phyloP scores from a whole-genome alignment of 306 rosid species.

The Castanopsis chinensis region DNA sequence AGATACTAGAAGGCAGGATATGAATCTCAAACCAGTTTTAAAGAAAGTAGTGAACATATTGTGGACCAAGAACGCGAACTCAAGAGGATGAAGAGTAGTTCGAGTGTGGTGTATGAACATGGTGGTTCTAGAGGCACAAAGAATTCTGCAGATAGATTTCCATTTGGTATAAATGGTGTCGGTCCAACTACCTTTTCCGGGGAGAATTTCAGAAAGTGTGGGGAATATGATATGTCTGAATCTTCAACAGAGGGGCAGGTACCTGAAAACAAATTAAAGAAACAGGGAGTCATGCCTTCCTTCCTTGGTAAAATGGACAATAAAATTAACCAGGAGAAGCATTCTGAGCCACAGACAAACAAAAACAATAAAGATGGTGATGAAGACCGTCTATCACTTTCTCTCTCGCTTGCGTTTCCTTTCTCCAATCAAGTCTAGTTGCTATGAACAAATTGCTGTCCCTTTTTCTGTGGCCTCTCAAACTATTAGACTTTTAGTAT shows the following conservation, averaged over 20 bases:
- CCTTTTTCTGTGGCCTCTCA: neutral
- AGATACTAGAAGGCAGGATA: neutral
- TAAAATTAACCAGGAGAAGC: neutral
- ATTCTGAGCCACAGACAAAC: neutral
- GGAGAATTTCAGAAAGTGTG: neutral
- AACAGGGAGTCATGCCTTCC: neutral
- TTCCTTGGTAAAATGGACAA: neutral
- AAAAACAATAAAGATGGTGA: neutral
- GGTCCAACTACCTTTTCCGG: neutral
- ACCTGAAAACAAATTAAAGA: neutral
- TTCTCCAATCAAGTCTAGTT: neutral
- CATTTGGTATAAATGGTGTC: neutral
- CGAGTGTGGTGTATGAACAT: neutral
- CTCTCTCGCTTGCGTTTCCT: conserved; percentile 7
- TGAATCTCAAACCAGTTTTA: neutral
- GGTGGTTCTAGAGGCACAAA: too few species aligned
- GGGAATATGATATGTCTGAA: neutral
- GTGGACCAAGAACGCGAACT: neutral
- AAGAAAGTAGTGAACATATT: neutral
- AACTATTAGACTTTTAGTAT: neutral
- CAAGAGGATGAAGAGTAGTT: conserved; percentile 4
- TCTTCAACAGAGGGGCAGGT: neutral
- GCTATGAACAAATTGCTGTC: neutral
- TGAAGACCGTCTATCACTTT: neutral
- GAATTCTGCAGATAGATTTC: neutral